Base-by-base conservation (phyloP, 371 early-diverging fungal genomes). In the Rhizopus arrhizus region DNA sequence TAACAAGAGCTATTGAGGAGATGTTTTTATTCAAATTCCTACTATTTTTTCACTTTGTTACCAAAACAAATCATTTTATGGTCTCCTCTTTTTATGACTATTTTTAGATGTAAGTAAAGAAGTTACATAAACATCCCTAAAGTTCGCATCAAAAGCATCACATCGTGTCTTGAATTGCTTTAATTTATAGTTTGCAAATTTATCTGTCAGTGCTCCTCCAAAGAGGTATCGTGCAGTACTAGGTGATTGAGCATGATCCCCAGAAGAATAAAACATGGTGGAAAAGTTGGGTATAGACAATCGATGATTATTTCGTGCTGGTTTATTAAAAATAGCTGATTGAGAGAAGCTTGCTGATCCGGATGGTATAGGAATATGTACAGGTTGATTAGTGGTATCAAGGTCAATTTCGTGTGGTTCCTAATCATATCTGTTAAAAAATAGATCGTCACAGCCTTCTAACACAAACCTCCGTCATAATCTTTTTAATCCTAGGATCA, bases 301-400 rank as follows among this genome's bases (percentile, higher is more conserved):
- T 3, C 58, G 47, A 32, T 53, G 46, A 16, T n/a, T 49, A 3
- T 56, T 35, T 5, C 53, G 34, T 3, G 49, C 16, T 15, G 62
- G 47, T 38, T 58, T 61, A 13, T 54, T 66, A 13, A 66, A 66
- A 2, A 62, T 61, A 8, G 66, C 62, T 36, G 66, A 66, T 33
- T 66, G 58, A 2, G 66, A 66, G 15, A 61, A 58, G 13, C 58
- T 66, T 5, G 66, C 31, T 1, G 66, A 54, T 2, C 66, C 62
- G 9, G 31, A 53, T 1, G 66, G 66, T 32, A 66, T 56, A 22
- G 66, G 58, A 12, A 48, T 58, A 15, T 62, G 60, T 3, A 59
- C 46, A 13, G 56, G 61, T 10, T 22, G 36, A 10, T 43, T 48
- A 11, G 40, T 12, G 35, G 35, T 52, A 9, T 10, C n/a, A 9